phyloP scores from a whole-genome alignment of 805 yeast genomes.

The Cyberlindnera americana region DNA sequence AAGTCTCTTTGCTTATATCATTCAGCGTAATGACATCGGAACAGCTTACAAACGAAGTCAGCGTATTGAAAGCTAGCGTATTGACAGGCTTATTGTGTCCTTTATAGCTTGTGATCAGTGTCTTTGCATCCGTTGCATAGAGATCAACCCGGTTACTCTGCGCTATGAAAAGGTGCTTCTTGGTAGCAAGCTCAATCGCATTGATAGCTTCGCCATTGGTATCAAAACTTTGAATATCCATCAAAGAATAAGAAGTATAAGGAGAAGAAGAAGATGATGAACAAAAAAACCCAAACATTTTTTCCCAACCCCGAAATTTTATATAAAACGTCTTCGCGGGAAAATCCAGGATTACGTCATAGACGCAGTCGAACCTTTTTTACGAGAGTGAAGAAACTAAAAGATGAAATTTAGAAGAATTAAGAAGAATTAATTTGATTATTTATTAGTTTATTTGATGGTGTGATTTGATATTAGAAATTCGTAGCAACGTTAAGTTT shows the following conservation, averaged over 20 bases:
- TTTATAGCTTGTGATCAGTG: conserved; percentile 5
- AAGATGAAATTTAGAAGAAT: too few species aligned
- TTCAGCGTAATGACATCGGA: conserved; percentile 17
- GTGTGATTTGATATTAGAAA: too few species aligned
- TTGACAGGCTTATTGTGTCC: conserved; percentile 14
- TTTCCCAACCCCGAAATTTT: too few species aligned
- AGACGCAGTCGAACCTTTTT: too few species aligned
- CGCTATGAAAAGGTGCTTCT: conserved; percentile 8
- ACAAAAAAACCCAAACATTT: too few species aligned
- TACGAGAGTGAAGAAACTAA: too few species aligned
- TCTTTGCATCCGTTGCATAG: conserved; percentile 6
- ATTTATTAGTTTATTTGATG: too few species aligned
- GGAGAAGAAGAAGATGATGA: too few species aligned
- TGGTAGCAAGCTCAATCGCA: neutral
- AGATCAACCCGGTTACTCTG: conserved; percentile 10
- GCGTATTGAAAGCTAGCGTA: conserved; percentile 6
- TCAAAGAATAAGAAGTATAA: neutral
- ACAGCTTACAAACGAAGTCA: conserved; percentile 13
- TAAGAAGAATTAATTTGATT: too few species aligned
- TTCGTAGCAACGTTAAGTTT: conserved; percentile 14
- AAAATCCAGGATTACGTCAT: too few species aligned
- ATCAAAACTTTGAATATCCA: neutral
- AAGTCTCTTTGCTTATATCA: conserved; percentile 9
- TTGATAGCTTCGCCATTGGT: conserved; percentile 3
- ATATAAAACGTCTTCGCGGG: too few species aligned